Evolutionary conservation across 495 filamentous ascomycete genomes (phyloP).

Genomic region (Daldinia decipiens): DNA sequence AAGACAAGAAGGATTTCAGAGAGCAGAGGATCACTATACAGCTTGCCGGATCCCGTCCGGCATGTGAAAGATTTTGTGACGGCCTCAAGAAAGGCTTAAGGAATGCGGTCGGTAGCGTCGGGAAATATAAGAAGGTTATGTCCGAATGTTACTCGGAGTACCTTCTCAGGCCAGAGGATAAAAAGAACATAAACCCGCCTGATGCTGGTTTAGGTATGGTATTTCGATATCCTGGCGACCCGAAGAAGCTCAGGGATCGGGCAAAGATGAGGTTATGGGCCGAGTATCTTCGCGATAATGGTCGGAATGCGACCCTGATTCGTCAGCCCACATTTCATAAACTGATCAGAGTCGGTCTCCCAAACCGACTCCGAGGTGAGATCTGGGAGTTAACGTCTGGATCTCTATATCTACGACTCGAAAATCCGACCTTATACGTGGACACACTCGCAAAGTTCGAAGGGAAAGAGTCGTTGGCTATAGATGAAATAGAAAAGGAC

Average conservation of each 20-base stretch:
- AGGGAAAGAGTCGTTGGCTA: conserved; percentile 87
- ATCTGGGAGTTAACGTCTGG: conserved; percentile 96
- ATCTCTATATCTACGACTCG: conserved; percentile 84
- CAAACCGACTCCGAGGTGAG: conserved; percentile 91
- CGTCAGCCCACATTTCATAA: conserved; percentile 98
- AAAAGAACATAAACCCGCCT: conserved; percentile 71
- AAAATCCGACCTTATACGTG: conserved; percentile 82
- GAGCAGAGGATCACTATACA: conserved; percentile 89
- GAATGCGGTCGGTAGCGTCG: conserved; percentile 84
- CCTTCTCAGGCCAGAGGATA: conserved; percentile 70
- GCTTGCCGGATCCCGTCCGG: conserved; percentile 84
- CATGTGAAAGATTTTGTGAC: conserved; percentile 96
- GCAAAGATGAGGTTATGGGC: conserved; percentile 98
- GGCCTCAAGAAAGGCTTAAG: conserved; percentile 88
- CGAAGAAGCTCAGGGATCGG: conserved; percentile 91
- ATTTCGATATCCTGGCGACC: conserved; percentile 95
- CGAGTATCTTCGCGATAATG: conserved; percentile 96
- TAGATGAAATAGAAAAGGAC: conserved; percentile 99
- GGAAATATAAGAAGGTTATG: conserved; percentile 79
- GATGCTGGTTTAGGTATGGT: conserved; percentile 93
- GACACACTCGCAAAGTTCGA: conserved; percentile 85
- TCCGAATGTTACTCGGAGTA: conserved; percentile 93
- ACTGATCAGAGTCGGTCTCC: conserved; percentile 92
- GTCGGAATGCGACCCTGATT: conserved; percentile 89
- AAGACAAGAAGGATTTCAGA: conserved; percentile 62